Base-by-base conservation (phyloP, 345 rosid species). In the Lagerstroemia speciosa region DNA sequence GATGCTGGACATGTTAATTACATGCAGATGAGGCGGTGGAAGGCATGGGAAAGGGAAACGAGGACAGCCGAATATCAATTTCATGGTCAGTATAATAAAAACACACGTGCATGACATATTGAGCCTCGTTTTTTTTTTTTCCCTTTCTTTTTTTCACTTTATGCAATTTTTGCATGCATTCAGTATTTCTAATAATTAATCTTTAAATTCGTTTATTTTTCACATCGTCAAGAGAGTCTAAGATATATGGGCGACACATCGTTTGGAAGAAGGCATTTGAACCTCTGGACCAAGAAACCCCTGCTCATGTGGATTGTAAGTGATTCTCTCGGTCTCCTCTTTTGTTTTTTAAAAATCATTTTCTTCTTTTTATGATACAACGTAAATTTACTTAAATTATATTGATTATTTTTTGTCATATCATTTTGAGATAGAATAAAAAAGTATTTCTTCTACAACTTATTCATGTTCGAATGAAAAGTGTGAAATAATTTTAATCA, bases 161-260 rank as follows among this genome's bases (percentile, higher is more conserved):
- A 36, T 36, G 38, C 38, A 36, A 36, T 36, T 36, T 36, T 8
- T 64, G 3, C 8, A 11, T 33, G 19, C 9, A 63, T 17, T 12
- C 41, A 33, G 7, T 61, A 61, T 61, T 2, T n/a, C 38, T 36
- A 36, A n/a, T 55, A 27, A 8, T 10, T 31, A 22, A 27, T 4
- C 2, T 14, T 31, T 4, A 0, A n/a, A n/a, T n/a, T 31, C 16
- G 16, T 36, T 64, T 34, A 36, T 26, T 65, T 4, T 37, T 65
- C 73, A 91, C 96, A 93, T 78, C 8, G 38, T 36, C 97, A 96
- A 0, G 95, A 94, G 80, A 85, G 99, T 78, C 91, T 94, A 72
- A 83, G 98, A 65, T 89, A 89, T 75, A 85, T 97, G 14, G 87
- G 96, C 58, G 98, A 94, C 72, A 94, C 99, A 64, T 91, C 99